These are phyloP conservation scores for Lachancea nothofagi DNA, from an alignment of 805 yeast genomes.

Conservation along the genomic window DNA sequence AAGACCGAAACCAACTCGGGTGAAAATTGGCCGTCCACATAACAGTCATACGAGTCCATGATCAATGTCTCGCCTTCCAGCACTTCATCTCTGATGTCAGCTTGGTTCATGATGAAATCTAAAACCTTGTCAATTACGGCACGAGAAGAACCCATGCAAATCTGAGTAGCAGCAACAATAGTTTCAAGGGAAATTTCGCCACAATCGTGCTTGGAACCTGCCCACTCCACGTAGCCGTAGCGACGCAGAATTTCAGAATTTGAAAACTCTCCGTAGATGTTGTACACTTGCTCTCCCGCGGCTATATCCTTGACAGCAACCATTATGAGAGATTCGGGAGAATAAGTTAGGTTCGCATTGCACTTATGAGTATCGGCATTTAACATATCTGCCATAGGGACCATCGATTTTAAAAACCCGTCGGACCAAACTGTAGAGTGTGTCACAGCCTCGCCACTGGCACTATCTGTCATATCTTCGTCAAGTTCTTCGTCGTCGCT, in stretches of 20 bases:
- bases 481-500: conserved; percentile 35
- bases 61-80: conserved; percentile 37
- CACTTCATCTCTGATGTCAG: conserved; percentile 34
- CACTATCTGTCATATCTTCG: too few species aligned
- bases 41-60: conserved; percentile 59
- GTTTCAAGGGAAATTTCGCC: conserved; percentile 59
- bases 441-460: too few species aligned
- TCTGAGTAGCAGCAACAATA: conserved; percentile 24
- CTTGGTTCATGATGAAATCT: conserved; percentile 19
- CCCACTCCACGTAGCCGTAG: conserved; percentile 82
- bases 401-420: conserved; percentile 70
- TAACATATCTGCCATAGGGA: conserved; percentile 86
- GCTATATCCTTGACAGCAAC: conserved; percentile 54
- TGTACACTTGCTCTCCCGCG: conserved; percentile 71
- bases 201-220: conserved; percentile 70
- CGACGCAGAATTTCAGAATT: conserved; percentile 85
- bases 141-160: conserved; percentile 17
- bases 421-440: conserved; percentile 34
- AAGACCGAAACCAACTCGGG: conserved; percentile 54
- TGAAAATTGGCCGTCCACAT: conserved; percentile 47
- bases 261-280: conserved; percentile 87
- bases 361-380: conserved; percentile 76
- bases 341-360: conserved; percentile 66
- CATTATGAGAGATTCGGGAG: conserved; percentile 55
- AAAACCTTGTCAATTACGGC: conserved; percentile 36